Base-by-base conservation (phyloP, 805 yeast species). In the Dipodascus geniculatus region DNA sequence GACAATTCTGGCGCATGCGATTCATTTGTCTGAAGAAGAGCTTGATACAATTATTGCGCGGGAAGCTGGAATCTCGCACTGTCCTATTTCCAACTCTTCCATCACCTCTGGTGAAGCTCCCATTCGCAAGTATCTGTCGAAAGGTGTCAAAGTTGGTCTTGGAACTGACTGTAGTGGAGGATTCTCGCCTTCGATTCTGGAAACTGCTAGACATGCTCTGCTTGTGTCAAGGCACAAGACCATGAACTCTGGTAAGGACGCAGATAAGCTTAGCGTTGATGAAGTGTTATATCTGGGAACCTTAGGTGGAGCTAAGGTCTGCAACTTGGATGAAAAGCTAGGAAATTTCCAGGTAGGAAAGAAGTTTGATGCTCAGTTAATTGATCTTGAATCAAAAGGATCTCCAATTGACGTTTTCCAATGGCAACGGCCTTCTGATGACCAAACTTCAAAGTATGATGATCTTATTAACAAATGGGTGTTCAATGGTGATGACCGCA, bases 401-500 rank as follows among this genome's bases (percentile, higher is more conserved):
- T 81, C 91, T 0, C 81, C 77, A 51, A 75, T 89, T 24, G 96
- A 90, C 62, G 70, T 86, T 1, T 90, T 88, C 64, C 77, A 74
- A 2, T 85, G 89, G 84, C 90, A 85, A 63, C 4, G 49, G 57
- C 69, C n/a, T 54, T 55, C 19, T 53, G 47, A 9, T 23, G 16
- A 19, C 8, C 48, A 23, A 16, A 54, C 55, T 22, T 69, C 64
- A 47, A 76, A 74, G 56, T 73, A 82, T 65, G 71, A 71, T 24
- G 79, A 84, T 62, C 63, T 87, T 53, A 66, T 89, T 2, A 86
- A 86, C 56, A 89, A 88, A 67, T 93, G 99, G 99, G 71, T 91
- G 6, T 93, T 88, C 66, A 78, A 81, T 55, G 98, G 98, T 19
- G 99, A 93, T 68, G 97, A 93, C 66, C 77, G 98, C 63, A 93